phyloP scores from a whole-genome alignment of 73 alveolate species.

The Paramecium biaurelia region DNA sequence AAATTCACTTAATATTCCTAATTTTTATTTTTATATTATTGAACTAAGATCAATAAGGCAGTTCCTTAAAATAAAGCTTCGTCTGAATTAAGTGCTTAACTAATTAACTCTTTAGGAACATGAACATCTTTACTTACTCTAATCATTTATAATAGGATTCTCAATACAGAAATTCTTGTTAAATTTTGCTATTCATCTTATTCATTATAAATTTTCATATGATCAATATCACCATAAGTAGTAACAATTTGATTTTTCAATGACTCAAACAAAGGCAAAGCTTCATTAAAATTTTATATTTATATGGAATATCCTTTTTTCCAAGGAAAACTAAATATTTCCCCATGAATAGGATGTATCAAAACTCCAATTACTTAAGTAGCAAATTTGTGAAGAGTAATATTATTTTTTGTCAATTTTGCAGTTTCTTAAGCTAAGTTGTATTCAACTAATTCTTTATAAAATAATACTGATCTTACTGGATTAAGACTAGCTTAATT shows the following conservation, averaged over 20 bases:
- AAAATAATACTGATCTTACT: conserved; percentile 81
- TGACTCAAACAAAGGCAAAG: conserved; percentile 69
- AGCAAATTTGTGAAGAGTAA: conserved; percentile 77
- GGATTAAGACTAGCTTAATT: conserved; percentile 92
- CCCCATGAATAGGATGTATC: conserved; percentile 96
- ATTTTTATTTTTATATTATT: conserved; percentile 69
- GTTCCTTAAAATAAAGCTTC: conserved; percentile 72
- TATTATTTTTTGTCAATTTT: conserved; percentile 32
- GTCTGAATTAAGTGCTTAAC: conserved; percentile 55
- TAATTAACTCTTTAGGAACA: not conserved
- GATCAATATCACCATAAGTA: conserved; percentile 67
- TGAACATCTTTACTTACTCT: conserved; percentile 79
- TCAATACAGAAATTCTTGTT: conserved; percentile 77
- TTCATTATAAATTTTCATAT: conserved; percentile 64
- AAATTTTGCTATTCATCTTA: conserved; percentile 72
- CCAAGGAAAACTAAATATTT: conserved; percentile 95
- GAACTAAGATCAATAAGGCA: conserved; percentile 68
- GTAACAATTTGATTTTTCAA: conserved; percentile 68
- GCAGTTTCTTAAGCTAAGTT: conserved; percentile 75
- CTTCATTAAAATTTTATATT: conserved; percentile 74
- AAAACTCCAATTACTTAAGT: conserved; percentile 82
- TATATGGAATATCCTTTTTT: conserved; percentile 70
- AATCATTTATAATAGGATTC: conserved; percentile 85
- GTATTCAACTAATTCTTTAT: conserved; percentile 86
- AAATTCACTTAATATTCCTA: conserved; percentile 68